Conservation (phyloP, 2,329 filamentous ascomycete genomes). For the Aspergillus chevalieri region DNA sequence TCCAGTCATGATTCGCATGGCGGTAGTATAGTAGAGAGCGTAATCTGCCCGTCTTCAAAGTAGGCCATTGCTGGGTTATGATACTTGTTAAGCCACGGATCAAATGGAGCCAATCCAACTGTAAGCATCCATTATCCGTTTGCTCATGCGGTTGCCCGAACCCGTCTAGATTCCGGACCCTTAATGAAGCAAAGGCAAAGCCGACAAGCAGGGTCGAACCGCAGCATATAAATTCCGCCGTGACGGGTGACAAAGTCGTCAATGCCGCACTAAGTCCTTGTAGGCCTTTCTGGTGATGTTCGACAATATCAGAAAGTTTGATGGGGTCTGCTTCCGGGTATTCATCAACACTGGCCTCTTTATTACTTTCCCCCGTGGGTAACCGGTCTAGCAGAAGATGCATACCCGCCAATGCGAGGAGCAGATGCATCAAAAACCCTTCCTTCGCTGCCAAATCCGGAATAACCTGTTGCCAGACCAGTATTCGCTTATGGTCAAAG, state of each 20-base stretch:
- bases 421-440: conserved; percentile 19
- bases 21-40: conserved; percentile 5
- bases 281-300: conserved; percentile 18
- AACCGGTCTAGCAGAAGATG: conserved; percentile 6
- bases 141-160: neutral
- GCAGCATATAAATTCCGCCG: conserved; percentile 9
- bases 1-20: conserved; percentile 14
- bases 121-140: neutral
- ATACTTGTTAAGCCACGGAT: conserved; percentile 9
- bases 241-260: conserved; percentile 1
- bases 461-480: conserved; percentile 15
- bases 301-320: conserved; percentile 6
- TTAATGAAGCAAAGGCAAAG: conserved; percentile 16
- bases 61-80: conserved; percentile 8
- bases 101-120: conserved; percentile 14
- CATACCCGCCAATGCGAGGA: conserved; percentile 18
- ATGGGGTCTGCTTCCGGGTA: neutral
- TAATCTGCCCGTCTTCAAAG: conserved; percentile 8
- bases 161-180: neutral
- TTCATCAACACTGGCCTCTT: neutral
- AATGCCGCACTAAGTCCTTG: conserved; percentile 12
- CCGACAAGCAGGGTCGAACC: conserved; percentile 14
- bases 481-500: conserved; percentile 1
- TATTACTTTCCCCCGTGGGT: neutral
- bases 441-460: conserved; percentile 14